Evolutionary conservation across 2,329 filamentous ascomycete species (phyloP).

Genomic region (Phialophora macrospora): DNA sequence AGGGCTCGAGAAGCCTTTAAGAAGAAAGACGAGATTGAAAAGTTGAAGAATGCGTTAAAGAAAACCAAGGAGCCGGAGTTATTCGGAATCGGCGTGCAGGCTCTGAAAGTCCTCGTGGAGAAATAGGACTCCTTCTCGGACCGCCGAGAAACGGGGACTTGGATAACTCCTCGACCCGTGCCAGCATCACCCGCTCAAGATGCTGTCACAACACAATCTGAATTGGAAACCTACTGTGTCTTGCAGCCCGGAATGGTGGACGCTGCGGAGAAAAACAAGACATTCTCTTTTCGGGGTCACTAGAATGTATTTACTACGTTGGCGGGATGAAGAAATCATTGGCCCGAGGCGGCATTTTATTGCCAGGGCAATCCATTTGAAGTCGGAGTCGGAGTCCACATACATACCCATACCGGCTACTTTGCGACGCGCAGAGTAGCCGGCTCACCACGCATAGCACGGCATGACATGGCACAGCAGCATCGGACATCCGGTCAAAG

Average conservation of each 20-base stretch:
- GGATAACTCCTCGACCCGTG: not conserved
- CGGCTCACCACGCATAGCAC: not conserved
- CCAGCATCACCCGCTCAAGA: not conserved
- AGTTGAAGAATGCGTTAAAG: conserved; percentile 71
- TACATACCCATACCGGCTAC: not conserved
- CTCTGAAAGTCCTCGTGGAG: conserved; percentile 61
- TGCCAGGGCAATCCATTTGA: not conserved
- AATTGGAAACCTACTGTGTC: not conserved
- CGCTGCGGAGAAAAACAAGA: not conserved
- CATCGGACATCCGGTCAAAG: not conserved
- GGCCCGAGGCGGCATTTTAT: not conserved
- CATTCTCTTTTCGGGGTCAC: not conserved
- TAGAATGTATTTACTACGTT: not conserved
- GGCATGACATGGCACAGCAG: not conserved
- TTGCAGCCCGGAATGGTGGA: not conserved
- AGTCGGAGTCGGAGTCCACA: not conserved
- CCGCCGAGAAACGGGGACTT: not conserved
- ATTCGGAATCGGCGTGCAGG: conserved; percentile 71
- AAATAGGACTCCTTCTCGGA: conserved; percentile 2
- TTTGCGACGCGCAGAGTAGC: not conserved
- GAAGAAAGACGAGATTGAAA: conserved; percentile 67
- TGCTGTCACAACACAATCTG: not conserved
- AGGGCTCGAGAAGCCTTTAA: conserved; percentile 65
- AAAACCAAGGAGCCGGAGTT: conserved; percentile 72
- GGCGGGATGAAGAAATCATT: not conserved